Percentiles rank a stretch among this genome's conserved stretches.
Evolutionary conservation across 2,329 filamentous ascomycete species (phyloP).

Genomic region (Botrytis paeoniae): DNA sequence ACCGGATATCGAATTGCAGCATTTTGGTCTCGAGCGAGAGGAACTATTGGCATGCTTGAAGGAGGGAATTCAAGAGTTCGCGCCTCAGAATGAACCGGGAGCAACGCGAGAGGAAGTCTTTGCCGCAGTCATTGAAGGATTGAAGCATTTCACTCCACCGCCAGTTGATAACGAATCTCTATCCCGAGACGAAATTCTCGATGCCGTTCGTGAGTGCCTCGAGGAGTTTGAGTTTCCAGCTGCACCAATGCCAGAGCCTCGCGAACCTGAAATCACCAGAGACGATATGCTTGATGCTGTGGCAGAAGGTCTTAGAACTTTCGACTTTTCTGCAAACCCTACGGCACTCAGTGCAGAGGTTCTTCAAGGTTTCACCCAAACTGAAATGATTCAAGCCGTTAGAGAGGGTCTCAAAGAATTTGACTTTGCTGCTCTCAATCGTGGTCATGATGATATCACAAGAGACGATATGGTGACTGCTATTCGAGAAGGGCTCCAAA

Average conservation of each 20-base stretch:
- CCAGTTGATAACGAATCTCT: slow-evolving; percentile 67
- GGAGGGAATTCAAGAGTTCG: slow-evolving; percentile 78
- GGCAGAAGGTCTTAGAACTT: slow-evolving; percentile 54
- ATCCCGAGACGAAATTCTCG: slow-evolving; percentile 78
- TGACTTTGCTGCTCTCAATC: slow-evolving; percentile 64
- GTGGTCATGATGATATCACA: slow-evolving; percentile 70
- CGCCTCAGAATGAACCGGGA: slow-evolving; percentile 48
- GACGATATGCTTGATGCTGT: slow-evolving; percentile 65
- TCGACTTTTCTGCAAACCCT: slow-evolving; percentile 45
- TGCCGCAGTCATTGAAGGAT: slow-evolving; percentile 77
- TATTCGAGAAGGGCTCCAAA: slow-evolving; percentile 81
- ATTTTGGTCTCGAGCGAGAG: slow-evolving; percentile 84
- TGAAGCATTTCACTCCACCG: slow-evolving; percentile 77
- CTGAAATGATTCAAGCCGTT: slow-evolving; percentile 82
- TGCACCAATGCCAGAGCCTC: slow-evolving; percentile 55
- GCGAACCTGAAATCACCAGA: slow-evolving; percentile 53
- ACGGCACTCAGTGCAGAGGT: slow-evolving; percentile 45
- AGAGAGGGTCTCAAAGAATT: slow-evolving; percentile 84
- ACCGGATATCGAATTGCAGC: slow-evolving; percentile 85
- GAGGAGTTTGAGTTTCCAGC: slow-evolving; percentile 78
- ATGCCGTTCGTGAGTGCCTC: slow-evolving; percentile 79
- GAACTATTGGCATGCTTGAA: slow-evolving; percentile 84
- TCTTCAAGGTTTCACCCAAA: slow-evolving; percentile 63
- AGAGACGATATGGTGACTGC: slow-evolving; percentile 80
- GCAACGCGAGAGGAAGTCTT: slow-evolving; percentile 83